Percentiles rank a stretch among this genome's conserved stretches.
Conservation (phyloP, 257 asterid genomes). For the Cordia subcordata region DNA sequence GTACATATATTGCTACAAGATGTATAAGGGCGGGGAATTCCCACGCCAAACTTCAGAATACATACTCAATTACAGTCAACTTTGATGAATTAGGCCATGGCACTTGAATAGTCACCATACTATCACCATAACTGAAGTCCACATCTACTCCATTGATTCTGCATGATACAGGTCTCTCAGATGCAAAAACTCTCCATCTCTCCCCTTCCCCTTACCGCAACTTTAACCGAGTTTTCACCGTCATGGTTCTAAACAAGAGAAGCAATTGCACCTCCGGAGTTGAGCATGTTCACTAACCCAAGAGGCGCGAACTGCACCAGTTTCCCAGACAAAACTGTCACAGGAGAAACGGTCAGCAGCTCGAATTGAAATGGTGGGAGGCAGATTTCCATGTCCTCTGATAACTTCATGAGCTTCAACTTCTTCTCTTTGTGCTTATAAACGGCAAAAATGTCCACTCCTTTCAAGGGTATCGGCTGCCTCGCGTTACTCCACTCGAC, state of each 20-base stretch:
- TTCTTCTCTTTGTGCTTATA: conserved; percentile 21
- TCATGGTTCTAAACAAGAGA: conserved; percentile 6
- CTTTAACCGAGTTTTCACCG: conserved; percentile 8
- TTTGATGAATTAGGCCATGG: conserved; percentile 23
- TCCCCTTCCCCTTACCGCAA: conserved; percentile 25
- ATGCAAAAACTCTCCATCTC: conserved; percentile 30
- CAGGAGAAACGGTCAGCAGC: conserved; percentile 19
- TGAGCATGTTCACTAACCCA: conserved; percentile 33
- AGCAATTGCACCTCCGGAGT: conserved; percentile 28
- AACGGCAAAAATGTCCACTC: conserved; percentile 13
- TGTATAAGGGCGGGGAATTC: no score
- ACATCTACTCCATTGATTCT: conserved; percentile 12
- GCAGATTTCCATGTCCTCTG: conserved; percentile 7
- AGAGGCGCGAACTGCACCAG: conserved; percentile 24
- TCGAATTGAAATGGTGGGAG: conserved; percentile 26
- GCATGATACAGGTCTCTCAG: conserved; percentile 22
- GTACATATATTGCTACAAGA: no score
- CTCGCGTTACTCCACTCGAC: conserved; percentile 30
- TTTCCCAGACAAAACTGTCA: conserved; percentile 7
- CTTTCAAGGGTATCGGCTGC: conserved; percentile 10
- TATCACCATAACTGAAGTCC: conserved; percentile 16
- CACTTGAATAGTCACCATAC: conserved; percentile 26
- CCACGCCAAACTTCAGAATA: conserved; percentile 5
- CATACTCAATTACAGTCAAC: conserved; percentile 13
- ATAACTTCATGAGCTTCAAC: conserved; percentile 19